A percentile compares a stretch with the other conserved stretches of the same genome.
Conservation (phyloP, 257 asterid species). For the Solanum rostratum region DNA sequence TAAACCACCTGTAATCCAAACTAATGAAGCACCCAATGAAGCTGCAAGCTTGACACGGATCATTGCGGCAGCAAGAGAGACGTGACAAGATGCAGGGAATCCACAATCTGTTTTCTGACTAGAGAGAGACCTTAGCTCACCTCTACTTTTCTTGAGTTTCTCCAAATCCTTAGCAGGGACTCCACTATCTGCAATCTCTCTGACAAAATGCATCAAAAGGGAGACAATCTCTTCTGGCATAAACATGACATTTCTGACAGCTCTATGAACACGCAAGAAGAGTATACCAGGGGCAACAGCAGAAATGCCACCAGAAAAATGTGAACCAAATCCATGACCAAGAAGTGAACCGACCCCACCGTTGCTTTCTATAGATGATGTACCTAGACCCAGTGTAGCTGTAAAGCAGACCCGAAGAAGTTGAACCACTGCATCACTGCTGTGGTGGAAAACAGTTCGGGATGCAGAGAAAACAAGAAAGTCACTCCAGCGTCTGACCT, state of each 20-base stretch:
- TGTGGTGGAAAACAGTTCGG: slow-evolving; percentile 82
- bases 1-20: slow-evolving; percentile 81
- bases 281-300: slow-evolving; percentile 95
- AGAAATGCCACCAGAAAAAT: slow-evolving; percentile 51
- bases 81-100: slow-evolving; percentile 38
- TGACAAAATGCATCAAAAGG: slow-evolving; percentile 60
- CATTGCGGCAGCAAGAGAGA: slow-evolving; percentile 71
- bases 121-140: slow-evolving; percentile 23
- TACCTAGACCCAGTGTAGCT: slow-evolving; percentile 55
- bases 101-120: not conserved
- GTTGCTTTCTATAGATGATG: slow-evolving; percentile 35
- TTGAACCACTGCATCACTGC: slow-evolving; percentile 71
- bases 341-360: slow-evolving; percentile 90
- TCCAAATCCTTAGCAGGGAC: slow-evolving; percentile 39
- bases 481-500: slow-evolving; percentile 90
- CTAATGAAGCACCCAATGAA: slow-evolving; percentile 71
- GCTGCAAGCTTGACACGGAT: slow-evolving; percentile 73
- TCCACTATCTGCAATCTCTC: slow-evolving; percentile 48
- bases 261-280: slow-evolving; percentile 74
- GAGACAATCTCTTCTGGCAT: slow-evolving; percentile 73
- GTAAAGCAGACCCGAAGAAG: slow-evolving; percentile 81
- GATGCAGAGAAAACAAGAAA: slow-evolving; percentile 78
- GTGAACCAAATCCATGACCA: slow-evolving; percentile 93
- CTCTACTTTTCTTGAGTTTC: slow-evolving; percentile 56
- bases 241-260: slow-evolving; percentile 56